Conservation (phyloP, 2,329 filamentous ascomycete genomes). For the Epichloe baconii region DNA sequence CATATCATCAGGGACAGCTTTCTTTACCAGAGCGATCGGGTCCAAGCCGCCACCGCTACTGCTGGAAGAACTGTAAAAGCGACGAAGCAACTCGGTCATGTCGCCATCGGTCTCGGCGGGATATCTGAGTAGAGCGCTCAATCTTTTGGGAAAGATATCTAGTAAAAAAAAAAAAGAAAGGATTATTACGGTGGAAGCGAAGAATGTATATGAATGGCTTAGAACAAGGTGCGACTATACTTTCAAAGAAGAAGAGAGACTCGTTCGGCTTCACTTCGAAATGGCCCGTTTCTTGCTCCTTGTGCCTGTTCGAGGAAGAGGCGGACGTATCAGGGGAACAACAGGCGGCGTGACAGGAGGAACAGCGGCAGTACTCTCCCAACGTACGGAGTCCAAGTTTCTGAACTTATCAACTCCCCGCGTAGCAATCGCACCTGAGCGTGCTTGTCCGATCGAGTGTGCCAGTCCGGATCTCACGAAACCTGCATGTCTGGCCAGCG, state of each 20-base stretch:
- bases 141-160: conserved; percentile 76
- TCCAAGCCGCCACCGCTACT: conserved; percentile 35
- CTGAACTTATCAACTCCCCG: neutral
- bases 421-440: neutral
- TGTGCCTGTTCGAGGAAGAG: conserved; percentile 17
- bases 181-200: too few relatives aligned
- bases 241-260: conserved; percentile 81
- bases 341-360: conserved; percentile 2
- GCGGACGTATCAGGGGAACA: conserved; percentile 3
- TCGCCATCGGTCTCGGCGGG: conserved; percentile 37
- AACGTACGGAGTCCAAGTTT: conserved; percentile 1
- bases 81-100: conserved; percentile 35
- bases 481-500: conserved; percentile 9
- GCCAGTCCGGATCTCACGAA: neutral
- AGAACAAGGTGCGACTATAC: conserved; percentile 31
- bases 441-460: neutral
- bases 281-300: conserved; percentile 62
- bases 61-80: conserved; percentile 37
- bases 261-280: conserved; percentile 67
- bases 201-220: too few relatives aligned
- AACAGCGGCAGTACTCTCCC: conserved; percentile 12
- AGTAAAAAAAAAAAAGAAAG: neutral
- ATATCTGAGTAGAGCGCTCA: conserved; percentile 36
- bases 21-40: conserved; percentile 40
- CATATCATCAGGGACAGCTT: conserved; percentile 48